Conservation (phyloP, 805 yeast genomes). For the Saccharomycopsis amapae region DNA sequence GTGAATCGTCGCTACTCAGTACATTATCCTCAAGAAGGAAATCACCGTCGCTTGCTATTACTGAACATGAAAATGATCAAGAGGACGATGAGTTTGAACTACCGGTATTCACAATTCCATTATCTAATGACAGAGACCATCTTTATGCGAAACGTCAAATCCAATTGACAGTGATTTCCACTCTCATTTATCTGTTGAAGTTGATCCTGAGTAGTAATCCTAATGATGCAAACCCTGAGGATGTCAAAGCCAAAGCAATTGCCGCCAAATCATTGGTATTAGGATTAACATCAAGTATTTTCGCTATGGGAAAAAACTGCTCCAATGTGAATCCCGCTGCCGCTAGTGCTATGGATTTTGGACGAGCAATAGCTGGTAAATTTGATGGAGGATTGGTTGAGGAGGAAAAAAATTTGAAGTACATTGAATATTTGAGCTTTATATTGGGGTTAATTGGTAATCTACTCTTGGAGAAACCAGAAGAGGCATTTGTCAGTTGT, state of each 20-base stretch:
- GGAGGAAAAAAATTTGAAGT: constrained; percentile 5
- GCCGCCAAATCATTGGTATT: constrained; percentile 5
- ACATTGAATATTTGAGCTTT: constrained; percentile 16
- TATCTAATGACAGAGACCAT: constrained; percentile 12
- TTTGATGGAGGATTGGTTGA: background rate
- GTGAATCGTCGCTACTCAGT: no score
- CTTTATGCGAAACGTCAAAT: constrained; percentile 19
- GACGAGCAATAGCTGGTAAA: background rate
- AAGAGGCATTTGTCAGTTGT: constrained; percentile 11
- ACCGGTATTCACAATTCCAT: constrained; percentile 16
- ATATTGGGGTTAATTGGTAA: constrained; percentile 11
- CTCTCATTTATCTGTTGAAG: constrained; percentile 11
- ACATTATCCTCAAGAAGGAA: no score
- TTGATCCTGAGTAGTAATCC: background rate
- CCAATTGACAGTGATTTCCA: constrained; percentile 14
- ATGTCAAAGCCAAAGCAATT: no score
- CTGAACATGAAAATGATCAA: no score
- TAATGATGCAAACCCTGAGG: background rate
- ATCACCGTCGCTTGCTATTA: no score
- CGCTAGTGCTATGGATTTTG: background rate
- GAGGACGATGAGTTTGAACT: constrained; percentile 10
- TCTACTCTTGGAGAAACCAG: constrained; percentile 1
- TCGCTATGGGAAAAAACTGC: constrained; percentile 15
- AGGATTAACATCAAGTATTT: constrained; percentile 7
- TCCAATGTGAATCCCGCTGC: background rate